Evolutionary conservation across 768 basidiomycete species (phyloP).

Genomic region (Russula brevipes): DNA sequence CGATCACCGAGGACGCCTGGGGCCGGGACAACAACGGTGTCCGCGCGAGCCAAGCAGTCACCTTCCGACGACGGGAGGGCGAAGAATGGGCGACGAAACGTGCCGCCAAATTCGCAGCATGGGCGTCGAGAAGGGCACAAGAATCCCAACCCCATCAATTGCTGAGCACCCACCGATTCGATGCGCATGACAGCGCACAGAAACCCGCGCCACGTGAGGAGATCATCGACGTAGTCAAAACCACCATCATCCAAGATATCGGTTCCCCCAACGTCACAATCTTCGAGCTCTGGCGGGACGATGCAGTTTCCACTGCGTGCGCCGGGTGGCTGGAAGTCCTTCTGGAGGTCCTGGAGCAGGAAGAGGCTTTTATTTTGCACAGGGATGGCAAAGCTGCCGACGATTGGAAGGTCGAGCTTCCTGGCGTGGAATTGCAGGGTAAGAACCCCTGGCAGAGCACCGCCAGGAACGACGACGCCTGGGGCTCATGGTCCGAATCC

Average conservation of each 20-base stretch:
- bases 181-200: conserved; percentile 45
- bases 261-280: conserved; percentile 44
- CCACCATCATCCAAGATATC: conserved; percentile 56
- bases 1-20: conserved; percentile 62
- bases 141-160: conserved; percentile 40
- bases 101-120: conserved; percentile 31
- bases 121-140: conserved; percentile 18
- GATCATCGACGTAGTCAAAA: conserved; percentile 47
- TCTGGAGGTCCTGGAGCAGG: conserved; percentile 41
- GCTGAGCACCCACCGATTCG: conserved; percentile 45
- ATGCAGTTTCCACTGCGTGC: conserved; percentile 44
- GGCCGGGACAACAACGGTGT: conserved; percentile 60
- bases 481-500: conserved; percentile 5
- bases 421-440: conserved; percentile 24
- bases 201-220: conserved; percentile 40
- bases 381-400: conserved; percentile 23
- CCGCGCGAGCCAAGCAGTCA: conserved; percentile 63
- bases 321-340: conserved; percentile 60
- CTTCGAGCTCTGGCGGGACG: conserved; percentile 42
- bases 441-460: conserved; percentile 16
- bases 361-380: conserved; percentile 3
- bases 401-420: conserved; percentile 27
- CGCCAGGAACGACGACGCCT: conserved; percentile 11
- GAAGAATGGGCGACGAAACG: conserved; percentile 28
- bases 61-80: conserved; percentile 49